Base-by-base conservation (phyloP, 1,284 basidiomycete species). In the Fomitopsis pinicola region DNA sequence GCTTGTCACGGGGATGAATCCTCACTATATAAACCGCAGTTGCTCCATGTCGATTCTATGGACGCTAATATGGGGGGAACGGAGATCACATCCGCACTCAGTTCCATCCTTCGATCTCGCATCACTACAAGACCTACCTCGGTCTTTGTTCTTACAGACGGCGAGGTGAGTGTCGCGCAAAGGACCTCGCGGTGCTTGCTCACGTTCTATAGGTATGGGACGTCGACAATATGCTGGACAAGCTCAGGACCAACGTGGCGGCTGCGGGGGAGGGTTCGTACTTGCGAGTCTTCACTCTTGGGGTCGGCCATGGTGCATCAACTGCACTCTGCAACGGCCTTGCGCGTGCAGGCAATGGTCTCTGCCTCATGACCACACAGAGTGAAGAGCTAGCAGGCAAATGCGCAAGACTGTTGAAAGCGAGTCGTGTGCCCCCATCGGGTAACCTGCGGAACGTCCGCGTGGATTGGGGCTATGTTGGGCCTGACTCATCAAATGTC, bases 141-240 rank as follows among this genome's bases (percentile, higher is more conserved):
- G 1, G 67, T 83, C 1, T 85, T 86, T 62, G 68, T 85, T 22
- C 70, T 86, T 33, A 86, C 84, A 0, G 85, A 85, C 62, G 84
- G 84, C 9, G 68, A 76, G 58, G 76, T 82, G 48, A 6, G 50
- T 15, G 7, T 22, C 3, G 3, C 12, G 35, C 35, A 3, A 0
- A 9, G 19, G 5, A 28, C 8, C 10, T 15, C 6, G 17, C 17
- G 36, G 8, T 5, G 1, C 5, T 36, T 22, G 42, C 30, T 38
- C 19, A 42, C 38, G 9, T 17, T 5, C 2, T 40, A 35, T 5
- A 82, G 80, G 66, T 69, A 3, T 64, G 68, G 42, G 63, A 69
- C 53, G 61, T 64, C 0, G 63, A 73, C 12, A 52, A 59, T 0
- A 68, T 75, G 5, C 64, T 68, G 5, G 46, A 44, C 0, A 60